Conservation (phyloP, 805 yeast species). For the Saccharomycopsis vini region DNA sequence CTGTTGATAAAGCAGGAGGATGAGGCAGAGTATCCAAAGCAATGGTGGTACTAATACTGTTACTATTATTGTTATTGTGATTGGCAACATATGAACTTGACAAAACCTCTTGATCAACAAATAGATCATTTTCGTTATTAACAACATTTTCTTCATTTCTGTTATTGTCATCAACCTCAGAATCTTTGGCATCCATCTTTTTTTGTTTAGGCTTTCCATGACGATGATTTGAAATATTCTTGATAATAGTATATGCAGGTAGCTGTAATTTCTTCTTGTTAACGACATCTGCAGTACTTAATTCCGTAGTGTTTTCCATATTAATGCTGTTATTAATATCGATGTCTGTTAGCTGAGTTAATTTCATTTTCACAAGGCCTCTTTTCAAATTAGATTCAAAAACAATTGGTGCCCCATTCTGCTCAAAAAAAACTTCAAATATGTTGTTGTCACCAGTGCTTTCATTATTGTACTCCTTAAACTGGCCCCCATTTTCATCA, state of each 20-base stretch:
- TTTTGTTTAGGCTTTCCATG: too few relatives aligned
- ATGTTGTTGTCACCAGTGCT: neutral
- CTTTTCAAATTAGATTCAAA: slow-evolving; percentile 11
- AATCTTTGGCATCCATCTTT: neutral
- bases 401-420: slow-evolving; percentile 12
- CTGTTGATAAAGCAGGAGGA: too few relatives aligned
- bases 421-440: slow-evolving; percentile 14
- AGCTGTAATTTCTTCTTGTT: too few relatives aligned
- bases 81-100: neutral
- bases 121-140: neutral
- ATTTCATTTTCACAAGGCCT: slow-evolving; percentile 5
- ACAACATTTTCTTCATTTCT: neutral
- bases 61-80: neutral
- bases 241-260: slow-evolving; percentile 9
- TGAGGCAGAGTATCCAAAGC: too few relatives aligned
- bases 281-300: neutral
- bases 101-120: neutral
- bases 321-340: slow-evolving; percentile 3
- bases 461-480: neutral
- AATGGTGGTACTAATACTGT: neutral
- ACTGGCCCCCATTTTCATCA: neutral
- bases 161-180: neutral
- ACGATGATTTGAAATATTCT: too few relatives aligned
- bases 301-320: neutral
- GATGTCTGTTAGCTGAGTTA: slow-evolving; percentile 13